phyloP scores from a whole-genome alignment of 2,329 filamentous ascomycete genomes.

The Xylaria sp. region DNA sequence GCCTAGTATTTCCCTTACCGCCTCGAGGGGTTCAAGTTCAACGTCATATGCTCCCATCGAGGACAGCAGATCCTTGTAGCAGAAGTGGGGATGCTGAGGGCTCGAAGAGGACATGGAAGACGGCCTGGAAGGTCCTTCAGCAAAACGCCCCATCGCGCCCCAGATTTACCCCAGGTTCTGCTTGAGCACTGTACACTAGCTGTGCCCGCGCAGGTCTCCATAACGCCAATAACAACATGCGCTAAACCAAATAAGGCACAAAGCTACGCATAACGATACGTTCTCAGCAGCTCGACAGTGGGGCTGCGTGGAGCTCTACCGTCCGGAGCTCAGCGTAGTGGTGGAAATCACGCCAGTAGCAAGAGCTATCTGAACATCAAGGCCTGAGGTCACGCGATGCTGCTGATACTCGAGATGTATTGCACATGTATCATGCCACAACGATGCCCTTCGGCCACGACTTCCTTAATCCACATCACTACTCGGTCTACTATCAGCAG shows the following conservation, averaged over 20 bases:
- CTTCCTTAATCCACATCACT: slow-evolving; percentile 3
- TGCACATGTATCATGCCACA: slow-evolving; percentile 38
- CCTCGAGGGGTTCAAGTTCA: slow-evolving; percentile 16
- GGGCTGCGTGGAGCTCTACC: slow-evolving; percentile 1
- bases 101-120: not conserved
- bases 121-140: slow-evolving; percentile 7
- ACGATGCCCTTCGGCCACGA: not conserved
- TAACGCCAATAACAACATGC: slow-evolving; percentile 16
- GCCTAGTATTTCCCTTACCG: too few relatives aligned
- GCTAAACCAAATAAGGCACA: slow-evolving; percentile 38
- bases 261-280: slow-evolving; percentile 37
- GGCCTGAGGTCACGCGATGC: slow-evolving; percentile 47
- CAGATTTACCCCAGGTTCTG: slow-evolving; percentile 45
- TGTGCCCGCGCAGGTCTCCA: not conserved
- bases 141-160: slow-evolving; percentile 37
- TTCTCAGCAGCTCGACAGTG: slow-evolving; percentile 27
- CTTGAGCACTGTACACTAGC: slow-evolving; percentile 20
- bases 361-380: slow-evolving; percentile 44
- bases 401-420: slow-evolving; percentile 30
- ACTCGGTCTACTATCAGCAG: slow-evolving; percentile 19
- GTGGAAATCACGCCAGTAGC: slow-evolving; percentile 44
- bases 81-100: not conserved
- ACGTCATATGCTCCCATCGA: slow-evolving; percentile 34
- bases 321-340: slow-evolving; percentile 30
- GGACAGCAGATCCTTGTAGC: not conserved